These are phyloP conservation scores for Tritrichomonas musculus DNA, from an alignment of 208 protist species.

Conservation along the genomic window DNA sequence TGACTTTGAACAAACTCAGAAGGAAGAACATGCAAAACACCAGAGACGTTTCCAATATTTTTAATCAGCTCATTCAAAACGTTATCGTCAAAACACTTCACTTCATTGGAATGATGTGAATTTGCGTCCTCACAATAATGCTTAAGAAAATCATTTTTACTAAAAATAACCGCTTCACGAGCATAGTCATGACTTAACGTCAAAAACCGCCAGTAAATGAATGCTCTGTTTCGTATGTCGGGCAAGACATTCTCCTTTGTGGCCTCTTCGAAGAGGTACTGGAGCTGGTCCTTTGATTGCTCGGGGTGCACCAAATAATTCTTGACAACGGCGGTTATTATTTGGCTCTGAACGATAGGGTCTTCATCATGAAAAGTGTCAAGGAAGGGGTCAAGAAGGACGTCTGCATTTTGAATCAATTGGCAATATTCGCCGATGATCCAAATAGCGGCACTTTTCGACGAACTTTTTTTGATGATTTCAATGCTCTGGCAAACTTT, in stretches of 20 bases:
- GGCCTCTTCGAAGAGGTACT: background rate
- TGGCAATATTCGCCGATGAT: constrained; percentile 74
- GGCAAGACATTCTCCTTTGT: background rate
- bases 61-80: background rate
- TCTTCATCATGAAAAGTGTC: constrained; percentile 30
- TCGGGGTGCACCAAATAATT: background rate
- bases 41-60: background rate
- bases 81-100: background rate
- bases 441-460: background rate
- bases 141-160: background rate
- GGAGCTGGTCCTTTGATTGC: background rate
- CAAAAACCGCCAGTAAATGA: constrained; percentile 30
- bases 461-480: background rate
- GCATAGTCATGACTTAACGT: background rate
- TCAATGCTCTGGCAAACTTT: constrained; percentile 80
- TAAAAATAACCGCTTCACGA: background rate
- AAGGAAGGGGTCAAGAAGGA: constrained; percentile 67
- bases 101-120: background rate
- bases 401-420: constrained; percentile 78
- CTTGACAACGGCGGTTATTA: constrained; percentile 20
- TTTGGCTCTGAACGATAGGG: background rate
- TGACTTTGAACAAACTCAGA: background rate
- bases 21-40: background rate
- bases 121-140: too few relatives aligned
- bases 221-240: background rate